A percentile compares a stretch with the other conserved stretches of the same genome.
Conservation (phyloP, 75 land plant genomes). For the Pinus albicaulis region DNA sequence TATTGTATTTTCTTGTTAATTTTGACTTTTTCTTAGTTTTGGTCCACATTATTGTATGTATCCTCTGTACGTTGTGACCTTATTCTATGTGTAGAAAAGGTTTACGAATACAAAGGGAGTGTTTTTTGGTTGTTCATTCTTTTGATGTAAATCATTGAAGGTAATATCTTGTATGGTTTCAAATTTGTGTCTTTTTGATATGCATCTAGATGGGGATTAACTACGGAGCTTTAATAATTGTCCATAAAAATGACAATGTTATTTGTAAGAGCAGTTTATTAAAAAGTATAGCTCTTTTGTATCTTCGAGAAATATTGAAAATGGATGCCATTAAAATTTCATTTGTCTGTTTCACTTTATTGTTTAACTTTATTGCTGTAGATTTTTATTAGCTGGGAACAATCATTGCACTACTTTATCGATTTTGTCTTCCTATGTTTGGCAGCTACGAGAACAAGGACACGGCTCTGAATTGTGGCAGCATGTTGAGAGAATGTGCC, state of each 20-base stretch:
- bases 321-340: not conserved
- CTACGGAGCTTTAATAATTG: not conserved
- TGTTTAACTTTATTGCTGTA: not conserved
- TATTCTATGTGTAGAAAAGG: not conserved
- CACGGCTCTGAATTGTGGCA: slow-evolving; percentile 87
- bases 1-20: too few species aligned
- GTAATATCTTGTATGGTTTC: not conserved
- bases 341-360: not conserved
- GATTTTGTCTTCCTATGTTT: slow-evolving; percentile 16
- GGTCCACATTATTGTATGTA: not conserved
- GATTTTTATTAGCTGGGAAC: not conserved
- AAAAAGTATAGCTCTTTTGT: too few species aligned
- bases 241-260: not conserved
- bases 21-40: not conserved
- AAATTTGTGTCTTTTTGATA: not conserved
- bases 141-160: not conserved
- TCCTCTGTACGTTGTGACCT: not conserved
- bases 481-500: slow-evolving; percentile 96
- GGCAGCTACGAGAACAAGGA: slow-evolving; percentile 95
- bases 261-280: not conserved
- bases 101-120: not conserved
- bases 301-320: not conserved
- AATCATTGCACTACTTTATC: not conserved
- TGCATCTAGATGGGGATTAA: not conserved
- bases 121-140: not conserved